Evolutionary conservation across 495 filamentous ascomycete species (phyloP).

Genomic region (Alectoria sarmentosa): DNA sequence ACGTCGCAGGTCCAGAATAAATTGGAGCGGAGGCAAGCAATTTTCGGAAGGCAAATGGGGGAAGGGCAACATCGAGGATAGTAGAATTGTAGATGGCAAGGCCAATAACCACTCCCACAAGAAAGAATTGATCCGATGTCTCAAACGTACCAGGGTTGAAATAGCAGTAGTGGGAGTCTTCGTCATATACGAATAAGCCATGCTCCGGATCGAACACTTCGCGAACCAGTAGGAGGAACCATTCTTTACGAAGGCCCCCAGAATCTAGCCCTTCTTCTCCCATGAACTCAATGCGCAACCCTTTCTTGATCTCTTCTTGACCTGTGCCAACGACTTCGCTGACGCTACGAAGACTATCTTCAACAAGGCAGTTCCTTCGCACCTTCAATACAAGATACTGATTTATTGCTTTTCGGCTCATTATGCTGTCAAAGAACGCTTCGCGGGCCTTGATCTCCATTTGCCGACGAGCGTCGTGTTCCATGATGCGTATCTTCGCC

Average conservation of each 20-base stretch:
- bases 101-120: conserved; percentile 82
- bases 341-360: conserved; percentile 80
- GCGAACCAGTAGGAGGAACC: conserved; percentile 86
- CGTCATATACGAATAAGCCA: conserved; percentile 87
- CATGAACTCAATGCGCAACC: conserved; percentile 75
- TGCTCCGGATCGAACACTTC: conserved; percentile 91
- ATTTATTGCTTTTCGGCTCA: conserved; percentile 63
- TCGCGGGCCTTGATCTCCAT: conserved; percentile 88
- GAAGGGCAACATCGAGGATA: conserved; percentile 83
- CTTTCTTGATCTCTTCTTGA: conserved; percentile 88
- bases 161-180: conserved; percentile 91
- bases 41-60: conserved; percentile 91
- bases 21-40: conserved; percentile 65
- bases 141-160: conserved; percentile 92
- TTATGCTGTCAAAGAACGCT: conserved; percentile 85
- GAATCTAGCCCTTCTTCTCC: conserved; percentile 93
- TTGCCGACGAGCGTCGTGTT: conserved; percentile 83
- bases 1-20: conserved; percentile 42
- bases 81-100: conserved; percentile 96
- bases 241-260: conserved; percentile 88
- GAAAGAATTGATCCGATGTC: conserved; percentile 87
- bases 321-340: conserved; percentile 81
- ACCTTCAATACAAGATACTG: conserved; percentile 77
- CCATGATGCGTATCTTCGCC: conserved; percentile 87
- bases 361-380: conserved; percentile 80